Evolutionary conservation across 2,329 filamentous ascomycete genomes (phyloP).

Genomic region (Claviceps sp.): DNA sequence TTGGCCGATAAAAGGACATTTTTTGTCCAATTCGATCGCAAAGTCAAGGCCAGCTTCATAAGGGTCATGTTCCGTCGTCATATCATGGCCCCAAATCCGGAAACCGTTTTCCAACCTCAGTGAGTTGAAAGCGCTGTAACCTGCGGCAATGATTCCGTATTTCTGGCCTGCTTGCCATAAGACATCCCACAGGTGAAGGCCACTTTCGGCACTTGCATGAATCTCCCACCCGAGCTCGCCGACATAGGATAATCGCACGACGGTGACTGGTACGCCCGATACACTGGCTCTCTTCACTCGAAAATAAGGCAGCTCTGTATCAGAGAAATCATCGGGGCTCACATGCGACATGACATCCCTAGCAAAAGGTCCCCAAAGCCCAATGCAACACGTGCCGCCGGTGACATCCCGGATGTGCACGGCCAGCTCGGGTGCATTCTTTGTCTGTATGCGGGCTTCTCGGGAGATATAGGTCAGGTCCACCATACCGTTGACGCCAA

Average conservation of each 20-base stretch:
- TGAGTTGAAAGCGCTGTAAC: slow-evolving; percentile 43
- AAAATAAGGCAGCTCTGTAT: slow-evolving; percentile 34
- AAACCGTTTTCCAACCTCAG: slow-evolving; percentile 47
- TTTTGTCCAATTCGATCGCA: slow-evolving; percentile 33
- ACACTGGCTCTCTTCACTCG: slow-evolving; percentile 34
- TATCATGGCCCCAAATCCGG: slow-evolving; percentile 41
- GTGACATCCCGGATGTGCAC: slow-evolving; percentile 45
- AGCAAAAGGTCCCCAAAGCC: slow-evolving; percentile 47
- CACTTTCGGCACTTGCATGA: slow-evolving; percentile 44
- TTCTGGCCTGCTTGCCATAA: slow-evolving; percentile 40
- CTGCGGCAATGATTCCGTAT: slow-evolving; percentile 44
- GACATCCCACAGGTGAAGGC: slow-evolving; percentile 43
- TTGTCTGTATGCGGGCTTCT: slow-evolving; percentile 35
- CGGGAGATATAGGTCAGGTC: slow-evolving; percentile 40
- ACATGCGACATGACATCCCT: slow-evolving; percentile 34
- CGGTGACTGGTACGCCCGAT: slow-evolving; percentile 41
- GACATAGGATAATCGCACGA: slow-evolving; percentile 44
- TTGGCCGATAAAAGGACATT: slow-evolving; percentile 34
- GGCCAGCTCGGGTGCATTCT: slow-evolving; percentile 25
- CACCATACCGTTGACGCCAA: slow-evolving; percentile 41
- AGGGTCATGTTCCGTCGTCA: slow-evolving; percentile 47
- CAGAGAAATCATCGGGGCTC: slow-evolving; percentile 31
- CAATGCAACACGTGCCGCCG: slow-evolving; percentile 44
- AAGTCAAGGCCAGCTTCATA: slow-evolving; percentile 42
- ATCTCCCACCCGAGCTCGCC: slow-evolving; percentile 52